Evolutionary conservation across 2,329 filamentous ascomycete species (phyloP).

Genomic region (Paraconiothyrium brasiliense): DNA sequence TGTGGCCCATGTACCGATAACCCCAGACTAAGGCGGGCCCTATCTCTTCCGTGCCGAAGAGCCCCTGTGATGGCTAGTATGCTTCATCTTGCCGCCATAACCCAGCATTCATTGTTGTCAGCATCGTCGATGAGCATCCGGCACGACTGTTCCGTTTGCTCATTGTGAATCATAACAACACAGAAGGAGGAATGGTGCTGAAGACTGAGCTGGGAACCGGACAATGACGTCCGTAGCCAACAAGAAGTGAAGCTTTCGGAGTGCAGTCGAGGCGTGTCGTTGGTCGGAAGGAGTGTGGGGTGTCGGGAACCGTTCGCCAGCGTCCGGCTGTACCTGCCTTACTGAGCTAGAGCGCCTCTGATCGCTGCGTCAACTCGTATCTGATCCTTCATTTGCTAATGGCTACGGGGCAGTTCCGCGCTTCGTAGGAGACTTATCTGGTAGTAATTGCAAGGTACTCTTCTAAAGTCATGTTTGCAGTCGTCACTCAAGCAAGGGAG

Average conservation of each 20-base stretch:
- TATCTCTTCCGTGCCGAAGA: conserved; percentile 36
- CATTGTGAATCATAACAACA: not conserved
- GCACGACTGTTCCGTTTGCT: conserved; percentile 14
- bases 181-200: not conserved
- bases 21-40: conserved; percentile 35
- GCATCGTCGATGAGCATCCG: conserved; percentile 4
- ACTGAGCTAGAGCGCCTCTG: conserved; percentile 22
- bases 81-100: conserved; percentile 30
- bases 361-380: conserved; percentile 13
- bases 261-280: conserved; percentile 22
- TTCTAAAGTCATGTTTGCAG: not conserved
- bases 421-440: not conserved
- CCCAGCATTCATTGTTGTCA: not conserved
- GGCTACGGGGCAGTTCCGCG: not conserved
- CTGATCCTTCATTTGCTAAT: conserved; percentile 5
- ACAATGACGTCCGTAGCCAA: conserved; percentile 20
- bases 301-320: conserved; percentile 22
- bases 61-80: conserved; percentile 32
- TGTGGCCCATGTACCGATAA: conserved; percentile 38
- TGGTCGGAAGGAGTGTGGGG: conserved; percentile 23
- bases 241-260: conserved; percentile 12
- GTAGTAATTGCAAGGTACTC: too few species aligned
- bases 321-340: conserved; percentile 43
- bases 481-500: conserved; percentile 17
- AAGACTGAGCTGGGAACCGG: conserved; percentile 12